These are phyloP conservation scores for Nyssa sinensis DNA, from an alignment of 148 eudicot genomes.

Conservation along the genomic window DNA sequence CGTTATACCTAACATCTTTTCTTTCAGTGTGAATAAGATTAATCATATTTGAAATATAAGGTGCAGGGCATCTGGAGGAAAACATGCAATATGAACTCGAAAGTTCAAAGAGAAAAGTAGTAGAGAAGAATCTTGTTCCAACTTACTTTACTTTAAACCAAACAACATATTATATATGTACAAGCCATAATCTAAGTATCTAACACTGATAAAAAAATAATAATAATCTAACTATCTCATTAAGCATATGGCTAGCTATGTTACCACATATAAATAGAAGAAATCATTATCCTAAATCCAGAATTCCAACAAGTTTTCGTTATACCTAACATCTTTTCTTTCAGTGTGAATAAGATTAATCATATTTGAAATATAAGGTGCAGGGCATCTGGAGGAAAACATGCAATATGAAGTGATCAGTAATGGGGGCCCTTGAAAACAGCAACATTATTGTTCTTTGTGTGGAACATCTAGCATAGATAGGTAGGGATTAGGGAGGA, in stretches of 20 bases:
- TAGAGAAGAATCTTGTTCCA: conserved; percentile 11
- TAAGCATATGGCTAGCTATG: conserved; percentile 3
- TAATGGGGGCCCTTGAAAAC: background rate
- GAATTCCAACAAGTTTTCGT: background rate
- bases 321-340: background rate
- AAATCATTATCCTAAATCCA: background rate
- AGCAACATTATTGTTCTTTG: background rate
- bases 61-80: conserved; percentile 15
- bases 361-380: background rate
- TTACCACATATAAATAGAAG: background rate
- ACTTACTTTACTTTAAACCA: background rate
- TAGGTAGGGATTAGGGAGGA: background rate
- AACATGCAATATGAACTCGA: background rate
- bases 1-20: background rate
- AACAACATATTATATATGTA: background rate
- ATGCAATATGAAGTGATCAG: background rate
- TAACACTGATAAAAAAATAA: no score
- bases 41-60: conserved; percentile 5
- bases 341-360: background rate
- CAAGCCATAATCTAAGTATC: no score
- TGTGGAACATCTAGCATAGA: background rate
- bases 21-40: background rate
- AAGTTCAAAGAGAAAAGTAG: conserved; percentile 10
- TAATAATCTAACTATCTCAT: background rate
- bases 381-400: conserved; percentile 19